Evolutionary conservation across 352 stramenopile species (phyloP), one percentile per base, ranked within the genome.

Genomic region (Peronospora tabacina): DNA sequence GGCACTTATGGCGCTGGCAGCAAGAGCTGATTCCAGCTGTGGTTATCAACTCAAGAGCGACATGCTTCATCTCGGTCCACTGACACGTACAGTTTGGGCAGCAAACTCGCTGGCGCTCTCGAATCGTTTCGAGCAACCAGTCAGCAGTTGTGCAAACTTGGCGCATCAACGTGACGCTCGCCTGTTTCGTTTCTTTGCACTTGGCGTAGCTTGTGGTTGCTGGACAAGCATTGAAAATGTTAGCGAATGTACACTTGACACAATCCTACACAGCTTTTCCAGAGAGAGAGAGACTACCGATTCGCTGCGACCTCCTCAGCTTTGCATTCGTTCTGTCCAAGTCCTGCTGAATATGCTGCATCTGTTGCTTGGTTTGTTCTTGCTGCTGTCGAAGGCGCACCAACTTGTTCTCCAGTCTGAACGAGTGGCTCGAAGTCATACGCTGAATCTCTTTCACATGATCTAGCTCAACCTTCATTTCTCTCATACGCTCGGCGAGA

Each of bases 391-490:
- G 55, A 10, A 54, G 35, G 13, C 55, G 57, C 30, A 45, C 38
- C 26, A 64, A 56, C 29, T 63, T 48, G 29, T 54, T 58, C 30
- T 73, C 49, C 29, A 72, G 37, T 13, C 52, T 59, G 16, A 71
- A 68, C 9, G 68, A 75, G 32, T 58, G 58, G n/a, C 32, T 72
- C 16, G 58, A 62, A 10, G 61, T 61, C 49, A 65, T 55, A 12
- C 50, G 63, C 34, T 73, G 62, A 4, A 58, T 61, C 1, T 58
- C 34, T 10, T 49, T 48, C 13, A 58, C 36, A 13, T 47, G 48
- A 12, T 30, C 30, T 17, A 75, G 39, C 13, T 68, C 56, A 26
- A 28, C 38, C 5, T 39, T 51, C 17, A 77, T 65, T 29, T 65
- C 52, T 6, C 36, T 22, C 36, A 75, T 32, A 7, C 40, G 48